Evolutionary conservation across 31 red algal species (phyloP).

Genomic region (Asparagopsis taxiformis): DNA sequence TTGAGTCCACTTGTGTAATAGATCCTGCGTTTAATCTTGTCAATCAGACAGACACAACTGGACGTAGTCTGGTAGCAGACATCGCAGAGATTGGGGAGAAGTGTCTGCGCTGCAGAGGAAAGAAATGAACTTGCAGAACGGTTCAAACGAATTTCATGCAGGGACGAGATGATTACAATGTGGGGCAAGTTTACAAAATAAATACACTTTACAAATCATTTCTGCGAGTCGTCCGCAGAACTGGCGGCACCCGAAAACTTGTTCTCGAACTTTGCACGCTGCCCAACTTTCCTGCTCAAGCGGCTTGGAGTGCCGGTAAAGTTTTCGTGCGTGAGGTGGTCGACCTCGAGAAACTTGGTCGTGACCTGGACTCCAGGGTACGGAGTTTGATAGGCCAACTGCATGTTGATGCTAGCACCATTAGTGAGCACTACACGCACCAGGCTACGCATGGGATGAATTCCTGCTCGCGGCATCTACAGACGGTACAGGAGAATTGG

Average conservation of each 20-base stretch:
- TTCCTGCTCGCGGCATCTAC: constrained; percentile 37
- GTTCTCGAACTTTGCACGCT: constrained; percentile 48
- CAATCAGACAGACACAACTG: neutral
- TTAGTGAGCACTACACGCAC: constrained; percentile 59
- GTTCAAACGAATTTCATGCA: too few relatives aligned
- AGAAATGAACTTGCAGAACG: too few relatives aligned
- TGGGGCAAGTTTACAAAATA: neutral
- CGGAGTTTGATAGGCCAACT: constrained; percentile 44
- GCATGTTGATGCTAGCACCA: constrained; percentile 38
- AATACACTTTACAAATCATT: neutral
- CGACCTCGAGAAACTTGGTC: constrained; percentile 51
- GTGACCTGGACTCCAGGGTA: constrained; percentile 33
- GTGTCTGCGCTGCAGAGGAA: too few relatives aligned
- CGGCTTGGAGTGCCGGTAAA: constrained; percentile 34
- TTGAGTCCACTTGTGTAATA: too few relatives aligned
- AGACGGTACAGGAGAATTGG: neutral
- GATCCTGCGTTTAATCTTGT: neutral
- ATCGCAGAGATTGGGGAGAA: too few relatives aligned
- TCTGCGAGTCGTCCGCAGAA: too few relatives aligned
- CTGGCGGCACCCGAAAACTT: constrained; percentile 11
- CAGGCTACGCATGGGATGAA: constrained; percentile 59
- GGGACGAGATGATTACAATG: neutral
- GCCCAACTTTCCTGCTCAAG: constrained; percentile 26
- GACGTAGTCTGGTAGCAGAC: too few relatives aligned
- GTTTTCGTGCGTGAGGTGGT: constrained; percentile 39